Evolutionary conservation across 176 grass and related monocot genomes (phyloP).

Genomic region (Aegilops speltoides): DNA sequence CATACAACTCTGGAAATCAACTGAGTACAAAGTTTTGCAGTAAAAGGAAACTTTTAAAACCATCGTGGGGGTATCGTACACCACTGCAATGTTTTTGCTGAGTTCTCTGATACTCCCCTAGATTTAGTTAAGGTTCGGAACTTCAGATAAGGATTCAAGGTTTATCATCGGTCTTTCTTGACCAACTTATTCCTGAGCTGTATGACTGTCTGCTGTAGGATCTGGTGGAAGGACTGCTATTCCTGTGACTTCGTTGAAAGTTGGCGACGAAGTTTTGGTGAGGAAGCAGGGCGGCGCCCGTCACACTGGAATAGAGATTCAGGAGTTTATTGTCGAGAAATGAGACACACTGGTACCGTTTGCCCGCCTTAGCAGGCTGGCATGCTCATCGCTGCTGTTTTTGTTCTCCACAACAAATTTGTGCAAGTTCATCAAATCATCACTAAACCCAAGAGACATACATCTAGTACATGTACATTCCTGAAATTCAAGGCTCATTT

Average conservation of each 20-base stretch:
- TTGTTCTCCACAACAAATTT: not conserved
- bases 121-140: not conserved
- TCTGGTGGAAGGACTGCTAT: slow-evolving; percentile 49
- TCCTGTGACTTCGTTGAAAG: slow-evolving; percentile 86
- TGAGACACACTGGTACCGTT: slow-evolving; percentile 26
- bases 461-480: not conserved
- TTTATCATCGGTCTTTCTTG: not conserved
- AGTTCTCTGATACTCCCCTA: not conserved
- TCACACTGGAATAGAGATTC: slow-evolving; percentile 95
- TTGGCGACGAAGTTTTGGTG: slow-evolving; percentile 72
- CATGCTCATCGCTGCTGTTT: not conserved
- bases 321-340: slow-evolving; percentile 91
- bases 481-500: not conserved
- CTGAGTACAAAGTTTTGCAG: not conserved
- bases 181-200: not conserved
- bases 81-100: not conserved
- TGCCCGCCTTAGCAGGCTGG: not conserved
- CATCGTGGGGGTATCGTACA: not conserved
- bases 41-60: not conserved
- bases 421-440: not conserved
- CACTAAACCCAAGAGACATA: not conserved
- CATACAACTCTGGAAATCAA: not conserved
- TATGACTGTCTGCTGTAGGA: slow-evolving; percentile 22
- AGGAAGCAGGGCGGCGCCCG: slow-evolving; percentile 75
- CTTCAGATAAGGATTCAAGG: not conserved